phyloP scores from a whole-genome alignment of 768 basidiomycete species.

The Mycena metata region DNA sequence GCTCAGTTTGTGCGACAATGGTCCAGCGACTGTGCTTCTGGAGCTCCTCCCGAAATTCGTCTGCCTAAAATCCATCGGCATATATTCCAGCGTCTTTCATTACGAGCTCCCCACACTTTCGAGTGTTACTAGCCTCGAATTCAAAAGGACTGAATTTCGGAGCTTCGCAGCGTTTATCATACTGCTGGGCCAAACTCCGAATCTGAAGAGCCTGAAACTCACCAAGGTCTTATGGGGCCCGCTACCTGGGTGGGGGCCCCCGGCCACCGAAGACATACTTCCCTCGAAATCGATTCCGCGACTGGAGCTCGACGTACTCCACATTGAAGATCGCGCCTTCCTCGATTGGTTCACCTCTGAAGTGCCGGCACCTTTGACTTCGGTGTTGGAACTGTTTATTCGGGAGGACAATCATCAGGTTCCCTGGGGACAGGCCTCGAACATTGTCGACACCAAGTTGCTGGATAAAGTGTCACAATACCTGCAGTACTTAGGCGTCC shows the following conservation, averaged over 20 bases:
- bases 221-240: background rate
- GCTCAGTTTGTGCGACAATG: constrained; percentile 9
- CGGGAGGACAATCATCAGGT: no score
- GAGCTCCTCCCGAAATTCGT: constrained; percentile 7
- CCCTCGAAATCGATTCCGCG: background rate
- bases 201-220: constrained; percentile 1
- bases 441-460: background rate
- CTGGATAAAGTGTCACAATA: background rate
- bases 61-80: background rate
- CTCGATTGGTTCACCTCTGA: background rate
- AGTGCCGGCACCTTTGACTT: background rate
- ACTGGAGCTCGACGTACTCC: background rate
- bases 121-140: background rate
- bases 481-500: background rate
- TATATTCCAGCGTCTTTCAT: constrained; percentile 4
- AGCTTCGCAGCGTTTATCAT: background rate
- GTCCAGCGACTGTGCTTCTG: background rate
- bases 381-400: background rate
- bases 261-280: background rate
- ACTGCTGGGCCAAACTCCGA: background rate
- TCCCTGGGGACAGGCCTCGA: no score
- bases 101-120: background rate
- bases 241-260: background rate
- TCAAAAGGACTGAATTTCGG: background rate
- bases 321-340: background rate